Percentiles rank a stretch among this genome's conserved stretches.
Conservation (phyloP, 495 filamentous ascomycete species). For the Talaromyces ruber region DNA sequence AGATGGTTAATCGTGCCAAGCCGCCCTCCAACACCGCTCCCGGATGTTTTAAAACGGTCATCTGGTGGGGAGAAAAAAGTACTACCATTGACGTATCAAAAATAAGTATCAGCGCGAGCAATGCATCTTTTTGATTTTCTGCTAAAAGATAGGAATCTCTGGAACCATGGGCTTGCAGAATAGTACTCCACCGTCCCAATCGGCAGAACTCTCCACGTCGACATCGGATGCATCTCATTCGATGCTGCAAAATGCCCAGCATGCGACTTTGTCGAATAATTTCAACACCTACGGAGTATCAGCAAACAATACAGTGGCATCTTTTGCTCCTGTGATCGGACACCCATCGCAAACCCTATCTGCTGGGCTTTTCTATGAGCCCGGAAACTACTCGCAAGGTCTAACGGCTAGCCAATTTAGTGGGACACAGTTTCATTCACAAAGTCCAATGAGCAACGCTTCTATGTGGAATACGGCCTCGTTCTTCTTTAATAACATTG, state of each 20-base stretch:
- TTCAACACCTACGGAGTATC: not conserved
- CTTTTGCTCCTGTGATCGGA: not conserved
- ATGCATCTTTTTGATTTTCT: not conserved
- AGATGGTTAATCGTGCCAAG: no score
- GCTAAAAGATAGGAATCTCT: not conserved
- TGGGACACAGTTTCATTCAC: not conserved
- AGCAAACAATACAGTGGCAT: not conserved
- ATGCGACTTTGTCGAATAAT: not conserved
- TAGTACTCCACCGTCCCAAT: constrained; percentile 20
- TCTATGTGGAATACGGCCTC: constrained; percentile 2
- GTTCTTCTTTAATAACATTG: not conserved
- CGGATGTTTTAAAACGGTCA: no score
- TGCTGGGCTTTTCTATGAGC: not conserved
- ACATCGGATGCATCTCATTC: constrained; percentile 4
- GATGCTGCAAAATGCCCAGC: not conserved
- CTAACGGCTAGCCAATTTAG: not conserved
- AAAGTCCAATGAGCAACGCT: not conserved
- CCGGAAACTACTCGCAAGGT: not conserved
- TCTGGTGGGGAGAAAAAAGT: not conserved
- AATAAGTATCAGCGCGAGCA: not conserved
- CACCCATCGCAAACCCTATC: not conserved
- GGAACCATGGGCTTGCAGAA: constrained; percentile 18
- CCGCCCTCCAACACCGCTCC: no score
- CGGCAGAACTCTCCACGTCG: constrained; percentile 11
- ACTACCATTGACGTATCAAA: not conserved